Base-by-base conservation (phyloP, 1,284 basidiomycete genomes). In the Leccinum insigne region DNA sequence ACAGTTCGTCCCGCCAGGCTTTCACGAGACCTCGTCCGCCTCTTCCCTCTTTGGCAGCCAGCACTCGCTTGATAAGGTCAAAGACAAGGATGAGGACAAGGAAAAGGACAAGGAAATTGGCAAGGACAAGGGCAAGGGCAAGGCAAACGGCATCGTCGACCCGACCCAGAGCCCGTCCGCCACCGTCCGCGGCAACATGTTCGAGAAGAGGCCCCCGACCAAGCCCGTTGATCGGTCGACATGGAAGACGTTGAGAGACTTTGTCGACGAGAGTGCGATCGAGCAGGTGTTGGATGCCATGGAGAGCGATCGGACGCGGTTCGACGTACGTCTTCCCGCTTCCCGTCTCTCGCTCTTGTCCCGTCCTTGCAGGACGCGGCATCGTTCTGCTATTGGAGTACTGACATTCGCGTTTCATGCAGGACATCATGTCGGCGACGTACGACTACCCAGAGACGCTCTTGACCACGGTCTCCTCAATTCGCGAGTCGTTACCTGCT, bases 181-280 rank as follows among this genome's bases (percentile, higher is more conserved):
- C 5, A 87, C 86, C 1, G 75, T 86, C 11, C 80, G 82, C 35
- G 70, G 73, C 66, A 68, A 70, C 65, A 23, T 32, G 6, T 66
- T 74, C 32, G 73, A 74, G 52, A 75, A 68, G 59, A 75, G 76
- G 64, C 66, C 69, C 64, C 62, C 71, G 70, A 75, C 69, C 56
- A 78, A 70, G 65, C 70, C 73, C 16, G 70, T 74, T 26, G 88
- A 91, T 68, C 79, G 87, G 64, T 82, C 79, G 49, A 81, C 79
- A 57, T 94, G 92, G 92, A 94, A 92, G 81, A 91, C 89, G 0
- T 72, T 94, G 57, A 82, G 92, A 38, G 91, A 93, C 72, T 94
- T 94, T 76, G 89, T 93, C 32, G 90, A 93, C 71, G 92, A 93
- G 70, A 83, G 86, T 40, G 88, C 86, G 9, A 88, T 94, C 56